phyloP scores from a whole-genome alignment of 1,284 basidiomycete genomes.

The Trametes polyzona region DNA sequence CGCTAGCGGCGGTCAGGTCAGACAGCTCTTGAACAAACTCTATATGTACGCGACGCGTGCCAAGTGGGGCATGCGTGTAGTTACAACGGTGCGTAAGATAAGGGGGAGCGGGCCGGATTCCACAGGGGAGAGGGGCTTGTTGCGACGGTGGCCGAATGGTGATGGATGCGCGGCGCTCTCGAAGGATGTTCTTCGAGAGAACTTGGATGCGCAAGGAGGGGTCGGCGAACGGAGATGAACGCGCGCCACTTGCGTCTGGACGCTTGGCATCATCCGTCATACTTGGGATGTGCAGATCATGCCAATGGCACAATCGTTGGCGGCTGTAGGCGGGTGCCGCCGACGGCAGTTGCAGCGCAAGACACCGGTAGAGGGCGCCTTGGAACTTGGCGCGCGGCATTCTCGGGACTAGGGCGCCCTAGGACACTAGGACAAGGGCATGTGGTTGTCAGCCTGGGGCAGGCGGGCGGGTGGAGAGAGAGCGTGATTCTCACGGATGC shows the following conservation, averaged over 20 bases:
- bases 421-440: neutral
- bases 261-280: constrained; percentile 4
- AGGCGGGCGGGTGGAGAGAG: neutral
- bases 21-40: neutral
- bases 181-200: neutral
- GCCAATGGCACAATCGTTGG: neutral
- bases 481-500: neutral
- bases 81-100: too few species aligned
- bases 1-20: neutral
- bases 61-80: neutral
- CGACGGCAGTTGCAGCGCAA: neutral
- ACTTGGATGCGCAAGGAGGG: too few species aligned
- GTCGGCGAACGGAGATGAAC: neutral
- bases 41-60: neutral
- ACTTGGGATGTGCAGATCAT: neutral
- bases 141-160: too few species aligned
- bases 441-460: neutral
- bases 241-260: neutral
- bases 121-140: too few species aligned
- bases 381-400: neutral
- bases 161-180: neutral
- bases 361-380: neutral
- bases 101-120: too few species aligned
- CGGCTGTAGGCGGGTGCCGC: neutral
- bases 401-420: neutral